phyloP scores from a whole-genome alignment of 306 rosid genomes.

The Geum urbanum region DNA sequence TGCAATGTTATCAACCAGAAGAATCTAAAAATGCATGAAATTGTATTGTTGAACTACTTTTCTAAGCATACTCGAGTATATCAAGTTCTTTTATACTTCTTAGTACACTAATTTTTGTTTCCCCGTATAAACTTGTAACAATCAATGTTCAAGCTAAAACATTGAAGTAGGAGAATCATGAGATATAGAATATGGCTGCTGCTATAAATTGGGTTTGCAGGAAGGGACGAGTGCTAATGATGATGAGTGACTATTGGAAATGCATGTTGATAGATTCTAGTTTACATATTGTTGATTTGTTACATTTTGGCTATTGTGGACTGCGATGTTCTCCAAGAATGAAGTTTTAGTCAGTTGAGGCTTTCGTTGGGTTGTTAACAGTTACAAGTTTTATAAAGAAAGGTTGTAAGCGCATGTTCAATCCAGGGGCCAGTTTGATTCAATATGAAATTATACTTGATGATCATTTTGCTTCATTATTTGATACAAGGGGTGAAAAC shows the following conservation, averaged over 20 bases:
- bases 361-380: too few species aligned
- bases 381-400: too few species aligned
- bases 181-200: not conserved
- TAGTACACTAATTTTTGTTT: not conserved
- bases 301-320: too few species aligned
- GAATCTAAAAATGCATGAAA: not conserved
- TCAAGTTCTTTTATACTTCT: not conserved
- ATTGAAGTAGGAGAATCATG: not conserved
- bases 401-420: too few species aligned
- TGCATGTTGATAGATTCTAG: too few species aligned
- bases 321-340: too few species aligned
- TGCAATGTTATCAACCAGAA: not conserved
- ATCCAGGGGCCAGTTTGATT: too few species aligned
- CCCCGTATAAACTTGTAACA: not conserved
- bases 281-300: too few species aligned
- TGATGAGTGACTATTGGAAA: not conserved
- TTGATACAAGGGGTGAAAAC: too few species aligned
- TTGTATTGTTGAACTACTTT: not conserved
- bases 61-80: not conserved
- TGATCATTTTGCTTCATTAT: too few species aligned
- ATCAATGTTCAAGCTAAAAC: not conserved
- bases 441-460: too few species aligned
- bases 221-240: not conserved
- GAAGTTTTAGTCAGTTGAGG: too few species aligned
- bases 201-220: not conserved